Evolutionary conservation across 176 grass and related monocot species (phyloP), one percentile per base, ranked within the genome.

Genomic region (Dendrocalamus sinicus): DNA sequence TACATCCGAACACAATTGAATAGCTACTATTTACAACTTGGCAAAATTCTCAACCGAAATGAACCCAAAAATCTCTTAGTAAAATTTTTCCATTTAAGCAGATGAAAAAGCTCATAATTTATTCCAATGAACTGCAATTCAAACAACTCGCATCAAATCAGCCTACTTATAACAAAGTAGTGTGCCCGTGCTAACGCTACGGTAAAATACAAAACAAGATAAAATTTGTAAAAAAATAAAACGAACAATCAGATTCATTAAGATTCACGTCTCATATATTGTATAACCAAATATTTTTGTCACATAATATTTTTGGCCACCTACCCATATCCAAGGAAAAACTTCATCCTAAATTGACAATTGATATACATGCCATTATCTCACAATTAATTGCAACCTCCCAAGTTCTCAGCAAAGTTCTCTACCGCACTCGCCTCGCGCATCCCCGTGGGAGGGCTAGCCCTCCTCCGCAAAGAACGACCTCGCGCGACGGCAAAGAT

Each of bases 281-380:
- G n/a, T n/a, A n/a, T n/a, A n/a, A n/a, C n/a, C n/a, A n/a, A n/a
- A n/a, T n/a, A n/a, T n/a, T n/a, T n/a, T n/a, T n/a, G n/a, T n/a
- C n/a, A n/a, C n/a, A n/a, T n/a, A n/a, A n/a, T n/a, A n/a, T n/a
- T n/a, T n/a, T n/a, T n/a, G n/a, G n/a, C n/a, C n/a, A n/a, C n/a
- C n/a, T n/a, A n/a, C n/a, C n/a, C n/a, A n/a, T n/a, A 54, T 78
- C 8, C 37, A 78, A 53, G 19, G 30, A 20, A 70, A 76, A 76
- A 54, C 12, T 60, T 13, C 26, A 68, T 67, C 44, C n/a, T 24
- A 59, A 24, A 63, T 16, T 77, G 63, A 70, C 12, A 79, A 35
- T 19, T 76, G 53, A 19, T 85, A 59, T 24, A 52, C 8, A 53
- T 68, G 26, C 19, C 62, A 80, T 67, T 47, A 80, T 9, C 45